phyloP scores from a whole-genome alignment of 441 rosid species.

The Euphorbia corollata region DNA sequence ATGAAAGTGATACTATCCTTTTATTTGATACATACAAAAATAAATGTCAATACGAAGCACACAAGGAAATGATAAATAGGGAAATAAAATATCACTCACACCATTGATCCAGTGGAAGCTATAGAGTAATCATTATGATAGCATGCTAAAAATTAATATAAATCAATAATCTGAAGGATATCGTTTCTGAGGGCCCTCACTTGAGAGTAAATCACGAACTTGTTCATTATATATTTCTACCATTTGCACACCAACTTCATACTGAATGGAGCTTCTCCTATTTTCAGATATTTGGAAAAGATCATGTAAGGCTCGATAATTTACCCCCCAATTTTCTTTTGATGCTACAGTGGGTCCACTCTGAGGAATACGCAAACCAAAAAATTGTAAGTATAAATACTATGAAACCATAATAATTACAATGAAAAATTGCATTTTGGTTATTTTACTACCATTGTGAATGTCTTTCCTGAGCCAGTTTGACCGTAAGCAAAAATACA shows the following conservation, averaged over 20 bases:
- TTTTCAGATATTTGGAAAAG: conserved; percentile 29
- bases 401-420: neutral
- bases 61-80: neutral
- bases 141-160: neutral
- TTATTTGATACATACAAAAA: neutral
- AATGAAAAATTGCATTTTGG: neutral
- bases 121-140: neutral
- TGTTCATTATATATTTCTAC: neutral
- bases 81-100: neutral
- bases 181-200: conserved; percentile 28
- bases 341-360: conserved; percentile 29
- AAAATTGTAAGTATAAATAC: neutral
- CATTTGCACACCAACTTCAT: conserved; percentile 34
- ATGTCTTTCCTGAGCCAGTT: conserved; percentile 37
- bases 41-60: neutral
- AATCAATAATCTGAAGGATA: conserved; percentile 25
- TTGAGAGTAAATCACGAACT: conserved; percentile 33
- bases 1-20: neutral
- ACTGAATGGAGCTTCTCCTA: conserved; percentile 26
- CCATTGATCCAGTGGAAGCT: neutral
- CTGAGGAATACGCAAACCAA: conserved; percentile 15
- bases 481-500: neutral
- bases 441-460: conserved; percentile 35
- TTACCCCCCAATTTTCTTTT: conserved; percentile 33
- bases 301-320: conserved; percentile 30